Conservation (phyloP, 305 asterid genomes). For the Rubia balearica region DNA sequence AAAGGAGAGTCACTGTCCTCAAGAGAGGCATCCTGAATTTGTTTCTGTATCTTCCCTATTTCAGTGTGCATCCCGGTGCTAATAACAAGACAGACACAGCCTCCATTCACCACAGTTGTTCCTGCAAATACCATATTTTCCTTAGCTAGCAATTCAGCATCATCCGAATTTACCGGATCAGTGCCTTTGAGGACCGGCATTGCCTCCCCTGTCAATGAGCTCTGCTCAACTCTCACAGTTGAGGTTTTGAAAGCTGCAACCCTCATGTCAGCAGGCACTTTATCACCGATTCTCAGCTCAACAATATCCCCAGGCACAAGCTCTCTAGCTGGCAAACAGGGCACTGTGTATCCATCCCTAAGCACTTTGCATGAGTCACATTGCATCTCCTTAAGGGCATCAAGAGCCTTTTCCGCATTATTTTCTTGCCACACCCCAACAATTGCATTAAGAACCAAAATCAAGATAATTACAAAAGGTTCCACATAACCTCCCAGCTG, state of each 20-base stretch:
- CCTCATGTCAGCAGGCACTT: constrained; percentile 88
- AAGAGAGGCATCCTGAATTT: constrained; percentile 81
- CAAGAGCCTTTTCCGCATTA: constrained; percentile 83
- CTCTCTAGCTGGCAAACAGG: constrained; percentile 71
- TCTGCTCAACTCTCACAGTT: constrained; percentile 73
- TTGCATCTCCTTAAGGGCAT: constrained; percentile 86
- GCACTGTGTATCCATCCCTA: constrained; percentile 65
- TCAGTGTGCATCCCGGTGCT: constrained; percentile 74
- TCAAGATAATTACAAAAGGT: constrained; percentile 73
- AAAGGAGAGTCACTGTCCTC: constrained; percentile 73
- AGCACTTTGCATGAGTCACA: constrained; percentile 58
- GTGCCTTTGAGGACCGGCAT: constrained; percentile 69
- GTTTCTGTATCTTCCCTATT: constrained; percentile 72
- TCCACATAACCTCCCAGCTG: constrained; percentile 70
- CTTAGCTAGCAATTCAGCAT: constrained; percentile 72
- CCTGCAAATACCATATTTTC: constrained; percentile 94
- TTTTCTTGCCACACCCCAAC: constrained; percentile 98
- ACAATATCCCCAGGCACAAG: constrained; percentile 95
- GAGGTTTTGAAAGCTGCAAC: constrained; percentile 56
- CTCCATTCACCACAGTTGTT: constrained; percentile 76
- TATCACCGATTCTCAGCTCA: constrained; percentile 77
- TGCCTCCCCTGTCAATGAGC: constrained; percentile 84
- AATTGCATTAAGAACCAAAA: constrained; percentile 65
- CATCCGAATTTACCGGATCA: constrained; percentile 39
- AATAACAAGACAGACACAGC: constrained; percentile 59